These are phyloP conservation scores for Lactifluus piperatus DNA, from an alignment of 768 basidiomycete species.

Conservation along the genomic window DNA sequence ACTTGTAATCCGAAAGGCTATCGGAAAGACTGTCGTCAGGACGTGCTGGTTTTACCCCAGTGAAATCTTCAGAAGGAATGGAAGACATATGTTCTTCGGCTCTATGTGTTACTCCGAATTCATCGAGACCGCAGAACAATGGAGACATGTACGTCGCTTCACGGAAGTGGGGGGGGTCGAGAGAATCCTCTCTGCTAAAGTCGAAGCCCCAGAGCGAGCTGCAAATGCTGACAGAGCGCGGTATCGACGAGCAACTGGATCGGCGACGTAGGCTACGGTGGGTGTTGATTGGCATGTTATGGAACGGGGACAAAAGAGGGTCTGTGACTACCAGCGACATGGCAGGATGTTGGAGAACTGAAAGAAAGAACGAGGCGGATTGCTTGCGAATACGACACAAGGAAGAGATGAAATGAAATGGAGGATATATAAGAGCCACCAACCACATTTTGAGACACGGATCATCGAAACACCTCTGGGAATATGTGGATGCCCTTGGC, in stretches of 20 bases:
- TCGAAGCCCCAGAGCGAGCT: background rate
- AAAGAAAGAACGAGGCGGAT: background rate
- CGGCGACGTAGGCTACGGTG: constrained; percentile 3
- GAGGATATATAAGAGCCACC: background rate
- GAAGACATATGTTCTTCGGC: background rate
- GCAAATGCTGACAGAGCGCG: constrained; percentile 7
- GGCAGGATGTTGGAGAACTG: background rate
- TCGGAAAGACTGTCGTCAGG: constrained; percentile 2
- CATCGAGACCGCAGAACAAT: background rate
- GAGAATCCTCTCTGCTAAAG: background rate
- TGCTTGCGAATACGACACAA: background rate
- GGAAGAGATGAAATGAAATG: background rate
- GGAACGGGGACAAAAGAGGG: background rate
- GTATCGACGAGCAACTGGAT: constrained; percentile 14
- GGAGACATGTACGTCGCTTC: constrained; percentile 3
- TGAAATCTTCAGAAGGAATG: background rate
- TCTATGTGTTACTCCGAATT: background rate
- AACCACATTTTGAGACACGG: background rate
- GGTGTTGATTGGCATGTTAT: background rate
- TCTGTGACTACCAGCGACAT: background rate
- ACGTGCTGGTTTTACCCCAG: background rate
- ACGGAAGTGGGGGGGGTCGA: background rate
- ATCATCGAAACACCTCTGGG: background rate
- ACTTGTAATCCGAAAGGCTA: constrained; percentile 7
- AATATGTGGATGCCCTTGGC: background rate